Evolutionary conservation across 164 flowering plant species (phyloP).

Genomic region (Dillenia suffruticosa): DNA sequence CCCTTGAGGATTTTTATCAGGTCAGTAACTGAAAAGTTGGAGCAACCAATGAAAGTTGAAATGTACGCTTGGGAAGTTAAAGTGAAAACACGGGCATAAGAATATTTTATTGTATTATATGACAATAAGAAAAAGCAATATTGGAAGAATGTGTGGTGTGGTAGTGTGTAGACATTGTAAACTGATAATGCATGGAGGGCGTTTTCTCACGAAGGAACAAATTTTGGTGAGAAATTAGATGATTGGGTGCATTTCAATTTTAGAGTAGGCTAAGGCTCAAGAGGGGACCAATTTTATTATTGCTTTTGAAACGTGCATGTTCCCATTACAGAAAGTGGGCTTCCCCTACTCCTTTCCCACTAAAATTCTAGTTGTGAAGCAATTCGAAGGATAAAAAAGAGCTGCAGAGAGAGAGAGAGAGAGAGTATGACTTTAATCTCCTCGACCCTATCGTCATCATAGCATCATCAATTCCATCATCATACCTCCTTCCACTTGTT

Average conservation of each 20-base stretch:
- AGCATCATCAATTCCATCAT: constrained; percentile 44
- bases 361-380: neutral
- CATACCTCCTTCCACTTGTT: constrained; percentile 8
- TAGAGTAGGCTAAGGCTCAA: too few species aligned
- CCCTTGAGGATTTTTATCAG: too few species aligned
- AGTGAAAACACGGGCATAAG: too few species aligned
- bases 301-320: constrained; percentile 4
- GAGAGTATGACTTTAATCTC: constrained; percentile 9
- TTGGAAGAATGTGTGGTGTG: constrained; percentile 7
- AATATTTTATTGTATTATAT: too few species aligned
- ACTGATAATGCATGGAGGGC: constrained; percentile 11
- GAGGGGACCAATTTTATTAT: constrained; percentile 3
- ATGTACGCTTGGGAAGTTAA: too few species aligned
- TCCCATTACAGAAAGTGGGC: constrained; percentile 7
- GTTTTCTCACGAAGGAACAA: too few species aligned
- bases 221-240: too few species aligned
- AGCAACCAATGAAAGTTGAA: too few species aligned
- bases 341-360: constrained; percentile 9
- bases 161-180: constrained; percentile 1
- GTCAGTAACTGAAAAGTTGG: too few species aligned
- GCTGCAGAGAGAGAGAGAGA: constrained; percentile 1
- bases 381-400: constrained; percentile 1
- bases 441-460: constrained; percentile 24
- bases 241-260: too few species aligned
- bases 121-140: neutral